Conservation (phyloP, 495 filamentous ascomycete genomes). For the Stereocaulon alpinum region DNA sequence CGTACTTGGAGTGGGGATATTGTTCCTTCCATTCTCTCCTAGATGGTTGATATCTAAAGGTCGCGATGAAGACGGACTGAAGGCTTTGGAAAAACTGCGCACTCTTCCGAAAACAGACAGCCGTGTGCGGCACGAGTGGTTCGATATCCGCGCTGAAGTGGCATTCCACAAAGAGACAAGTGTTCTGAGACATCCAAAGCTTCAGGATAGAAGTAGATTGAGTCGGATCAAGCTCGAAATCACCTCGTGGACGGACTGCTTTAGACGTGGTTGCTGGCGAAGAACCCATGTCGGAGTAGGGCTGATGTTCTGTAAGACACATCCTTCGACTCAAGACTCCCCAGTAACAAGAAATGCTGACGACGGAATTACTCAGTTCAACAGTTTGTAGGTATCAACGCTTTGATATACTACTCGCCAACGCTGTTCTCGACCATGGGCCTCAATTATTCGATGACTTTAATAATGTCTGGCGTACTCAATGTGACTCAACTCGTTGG, state of each 20-base stretch:
- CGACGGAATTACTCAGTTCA: conserved; percentile 33
- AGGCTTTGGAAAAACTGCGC: conserved; percentile 37
- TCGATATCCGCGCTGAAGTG: conserved; percentile 43
- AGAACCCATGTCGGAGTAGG: conserved; percentile 45
- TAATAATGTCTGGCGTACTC: conserved; percentile 49
- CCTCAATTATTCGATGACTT: conserved; percentile 42
- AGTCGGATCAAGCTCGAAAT: conserved; percentile 33
- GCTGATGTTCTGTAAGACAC: conserved; percentile 36
- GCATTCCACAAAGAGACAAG: conserved; percentile 39
- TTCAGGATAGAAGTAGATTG: conserved; percentile 29
- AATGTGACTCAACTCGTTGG: conserved; percentile 46
- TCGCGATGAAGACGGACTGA: conserved; percentile 38
- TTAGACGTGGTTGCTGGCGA: conserved; percentile 42
- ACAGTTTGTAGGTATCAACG: conserved; percentile 43
- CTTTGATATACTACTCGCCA: conserved; percentile 42
- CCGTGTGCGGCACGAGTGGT: conserved; percentile 38
- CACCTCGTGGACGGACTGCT: conserved; percentile 39
- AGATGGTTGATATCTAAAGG: conserved; percentile 42
- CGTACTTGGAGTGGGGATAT: conserved; percentile 35
- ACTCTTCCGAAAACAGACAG: conserved; percentile 33
- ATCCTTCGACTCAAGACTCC: conserved; percentile 7
- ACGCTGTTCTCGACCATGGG: conserved; percentile 50
- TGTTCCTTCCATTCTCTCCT: conserved; percentile 43
- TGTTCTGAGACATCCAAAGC: conserved; percentile 35
- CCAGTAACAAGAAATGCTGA: not conserved